phyloP scores from a whole-genome alignment of 176 grass and related monocot genomes.

The Carex littledalei region DNA sequence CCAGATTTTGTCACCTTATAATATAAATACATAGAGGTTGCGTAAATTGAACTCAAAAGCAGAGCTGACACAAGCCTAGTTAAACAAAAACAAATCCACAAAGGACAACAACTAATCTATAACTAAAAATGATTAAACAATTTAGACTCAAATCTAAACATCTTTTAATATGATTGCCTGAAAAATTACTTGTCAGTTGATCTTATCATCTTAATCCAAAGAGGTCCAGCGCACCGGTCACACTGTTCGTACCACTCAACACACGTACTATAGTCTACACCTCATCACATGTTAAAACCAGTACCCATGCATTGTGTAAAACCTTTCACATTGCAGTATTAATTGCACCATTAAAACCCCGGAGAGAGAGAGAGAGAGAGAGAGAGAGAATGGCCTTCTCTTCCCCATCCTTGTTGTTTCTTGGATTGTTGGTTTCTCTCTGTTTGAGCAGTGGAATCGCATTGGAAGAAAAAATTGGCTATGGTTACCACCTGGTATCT shows the following conservation, averaged over 20 bases:
- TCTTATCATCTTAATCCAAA: too few relatives aligned
- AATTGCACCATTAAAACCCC: constrained; percentile 10
- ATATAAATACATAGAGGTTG: too few relatives aligned
- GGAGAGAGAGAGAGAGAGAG: neutral
- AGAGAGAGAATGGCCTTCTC: neutral
- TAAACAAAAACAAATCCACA: too few relatives aligned
- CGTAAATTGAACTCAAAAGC: too few relatives aligned
- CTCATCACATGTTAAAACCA: neutral
- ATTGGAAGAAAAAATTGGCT: constrained; percentile 27
- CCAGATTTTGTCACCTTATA: too few relatives aligned
- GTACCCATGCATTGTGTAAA: neutral
- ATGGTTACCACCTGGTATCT: constrained; percentile 66
- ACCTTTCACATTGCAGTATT: neutral
- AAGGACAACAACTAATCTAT: too few relatives aligned
- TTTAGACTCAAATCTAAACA: too few relatives aligned
- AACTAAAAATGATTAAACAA: too few relatives aligned
- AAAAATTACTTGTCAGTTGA: too few relatives aligned
- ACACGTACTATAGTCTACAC: neutral
- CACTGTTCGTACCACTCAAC: constrained; percentile 4
- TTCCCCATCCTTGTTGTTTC: constrained; percentile 20
- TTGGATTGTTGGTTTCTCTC: constrained; percentile 29
- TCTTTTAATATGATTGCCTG: too few relatives aligned
- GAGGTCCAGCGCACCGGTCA: too few relatives aligned
- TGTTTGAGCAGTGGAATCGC: constrained; percentile 7
- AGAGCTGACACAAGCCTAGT: too few relatives aligned